A percentile compares a stretch with the other conserved stretches of the same genome.
phyloP scores from a whole-genome alignment of 2,329 filamentous ascomycete species.

The Berkeleyomyces rouxiae region DNA sequence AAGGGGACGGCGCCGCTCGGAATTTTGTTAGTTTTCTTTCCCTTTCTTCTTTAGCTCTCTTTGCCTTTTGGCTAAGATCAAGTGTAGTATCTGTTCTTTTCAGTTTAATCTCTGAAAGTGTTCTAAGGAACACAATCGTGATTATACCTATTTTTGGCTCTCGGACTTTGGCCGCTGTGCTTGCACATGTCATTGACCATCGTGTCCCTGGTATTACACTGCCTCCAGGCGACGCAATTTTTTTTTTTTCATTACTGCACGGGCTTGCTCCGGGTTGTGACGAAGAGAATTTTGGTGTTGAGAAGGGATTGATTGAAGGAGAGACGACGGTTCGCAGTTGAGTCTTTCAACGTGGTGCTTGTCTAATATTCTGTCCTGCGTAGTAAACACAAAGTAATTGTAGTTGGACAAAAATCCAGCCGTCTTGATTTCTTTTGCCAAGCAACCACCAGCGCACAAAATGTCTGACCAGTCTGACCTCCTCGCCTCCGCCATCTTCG shows the following conservation, averaged over 20 bases:
- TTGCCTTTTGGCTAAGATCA: slow-evolving; percentile 61
- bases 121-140: slow-evolving; percentile 54
- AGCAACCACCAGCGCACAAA: neutral
- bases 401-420: no score
- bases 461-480: slow-evolving; percentile 1
- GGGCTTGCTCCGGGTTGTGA: slow-evolving; percentile 24
- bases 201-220: slow-evolving; percentile 28
- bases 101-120: slow-evolving; percentile 91
- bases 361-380: no score
- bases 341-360: no score
- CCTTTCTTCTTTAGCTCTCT: slow-evolving; percentile 15
- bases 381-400: no score
- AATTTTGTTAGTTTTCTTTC: slow-evolving; percentile 70
- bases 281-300: slow-evolving; percentile 19
- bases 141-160: slow-evolving; percentile 60
- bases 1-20: slow-evolving; percentile 40
- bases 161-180: slow-evolving; percentile 14
- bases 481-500: slow-evolving; percentile 8
- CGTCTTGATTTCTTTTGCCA: no score
- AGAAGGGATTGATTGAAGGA: neutral
- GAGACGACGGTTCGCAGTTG: no score
- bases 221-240: slow-evolving; percentile 28
- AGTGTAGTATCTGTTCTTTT: slow-evolving; percentile 97
- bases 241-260: slow-evolving; percentile 25
- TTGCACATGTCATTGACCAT: slow-evolving; percentile 13